phyloP scores from a whole-genome alignment of 2,329 filamentous ascomycete species.

The Cladosporium phlei region DNA sequence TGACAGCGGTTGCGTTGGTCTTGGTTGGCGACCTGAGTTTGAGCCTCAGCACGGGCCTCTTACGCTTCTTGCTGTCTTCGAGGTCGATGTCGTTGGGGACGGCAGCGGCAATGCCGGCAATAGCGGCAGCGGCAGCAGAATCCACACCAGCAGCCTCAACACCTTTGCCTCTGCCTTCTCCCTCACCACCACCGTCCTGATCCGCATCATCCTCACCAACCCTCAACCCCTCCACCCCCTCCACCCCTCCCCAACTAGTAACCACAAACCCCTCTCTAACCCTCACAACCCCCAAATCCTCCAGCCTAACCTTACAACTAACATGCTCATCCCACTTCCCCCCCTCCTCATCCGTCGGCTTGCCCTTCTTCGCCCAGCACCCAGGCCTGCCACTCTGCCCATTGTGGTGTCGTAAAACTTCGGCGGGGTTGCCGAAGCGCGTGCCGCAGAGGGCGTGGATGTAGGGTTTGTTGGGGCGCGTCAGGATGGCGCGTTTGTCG shows the following conservation, averaged over 20 bases:
- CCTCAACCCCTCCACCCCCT: not conserved
- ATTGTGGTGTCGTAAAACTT: conserved; percentile 23
- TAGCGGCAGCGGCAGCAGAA: too few species aligned
- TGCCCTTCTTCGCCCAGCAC: conserved; percentile 11
- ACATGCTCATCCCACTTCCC: conserved; percentile 21
- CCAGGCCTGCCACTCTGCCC: conserved; percentile 12
- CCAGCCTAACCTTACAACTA: conserved; percentile 20
- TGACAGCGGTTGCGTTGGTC: too few species aligned
- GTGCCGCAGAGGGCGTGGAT: conserved; percentile 23
- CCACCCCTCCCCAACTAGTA: not conserved
- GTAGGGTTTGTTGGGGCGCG: conserved; percentile 21
- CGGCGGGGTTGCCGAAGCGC: conserved; percentile 22
- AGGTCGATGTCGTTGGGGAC: too few species aligned
- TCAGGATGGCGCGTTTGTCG: conserved; percentile 21
- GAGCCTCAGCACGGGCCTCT: not conserved
- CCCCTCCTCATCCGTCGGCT: not conserved
- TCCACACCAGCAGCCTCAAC: too few species aligned
- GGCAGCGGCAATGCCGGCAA: too few species aligned
- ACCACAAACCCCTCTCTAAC: conserved; percentile 21
- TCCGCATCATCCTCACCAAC: not conserved
- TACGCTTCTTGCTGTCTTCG: not conserved
- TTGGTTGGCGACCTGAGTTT: too few species aligned
- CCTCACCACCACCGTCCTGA: not conserved
- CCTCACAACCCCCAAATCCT: conserved; percentile 19
- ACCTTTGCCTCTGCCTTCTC: not conserved